These are phyloP conservation scores for Blastomyces parvus DNA, from an alignment of 2,329 filamentous ascomycete genomes.

Conservation along the genomic window DNA sequence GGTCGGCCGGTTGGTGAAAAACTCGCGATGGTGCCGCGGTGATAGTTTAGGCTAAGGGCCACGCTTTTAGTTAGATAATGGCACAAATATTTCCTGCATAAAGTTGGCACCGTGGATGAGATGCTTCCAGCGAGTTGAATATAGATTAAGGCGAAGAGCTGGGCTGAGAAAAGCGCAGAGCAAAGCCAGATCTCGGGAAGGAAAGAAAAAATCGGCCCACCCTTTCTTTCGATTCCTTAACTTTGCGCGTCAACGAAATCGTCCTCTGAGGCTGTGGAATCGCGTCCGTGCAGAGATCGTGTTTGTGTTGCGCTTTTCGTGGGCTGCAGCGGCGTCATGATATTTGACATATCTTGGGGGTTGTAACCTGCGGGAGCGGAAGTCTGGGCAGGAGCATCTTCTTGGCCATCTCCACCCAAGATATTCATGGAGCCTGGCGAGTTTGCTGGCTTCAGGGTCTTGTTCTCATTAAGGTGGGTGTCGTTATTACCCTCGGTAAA, in stretches of 20 bases:
- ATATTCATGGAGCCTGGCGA: conserved; percentile 13
- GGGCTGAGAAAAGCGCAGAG: background rate
- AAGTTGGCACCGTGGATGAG: background rate
- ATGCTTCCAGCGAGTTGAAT: background rate
- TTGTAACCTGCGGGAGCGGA: background rate
- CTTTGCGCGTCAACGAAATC: conserved; percentile 37
- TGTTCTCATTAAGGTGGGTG: background rate
- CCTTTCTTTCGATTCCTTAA: conserved; percentile 5
- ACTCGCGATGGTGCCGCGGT: background rate
- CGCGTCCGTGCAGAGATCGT: conserved; percentile 26
- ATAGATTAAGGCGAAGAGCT: background rate
- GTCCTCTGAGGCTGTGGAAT: conserved; percentile 33
- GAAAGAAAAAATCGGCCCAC: background rate
- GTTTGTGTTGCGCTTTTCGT: conserved; percentile 12
- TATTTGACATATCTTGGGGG: background rate
- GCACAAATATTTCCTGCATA: background rate
- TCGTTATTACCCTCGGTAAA: conserved; percentile 14
- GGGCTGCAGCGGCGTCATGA: conserved; percentile 19
- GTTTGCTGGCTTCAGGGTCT: background rate
- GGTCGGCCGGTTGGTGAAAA: background rate
- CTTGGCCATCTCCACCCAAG: conserved; percentile 12
- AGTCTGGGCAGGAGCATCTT: background rate
- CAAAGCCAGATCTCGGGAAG: background rate
- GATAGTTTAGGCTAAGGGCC: background rate
- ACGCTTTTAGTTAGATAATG: background rate